Conservation (phyloP, 139 green algal genomes). For the Medakamo hakoo region DNA sequence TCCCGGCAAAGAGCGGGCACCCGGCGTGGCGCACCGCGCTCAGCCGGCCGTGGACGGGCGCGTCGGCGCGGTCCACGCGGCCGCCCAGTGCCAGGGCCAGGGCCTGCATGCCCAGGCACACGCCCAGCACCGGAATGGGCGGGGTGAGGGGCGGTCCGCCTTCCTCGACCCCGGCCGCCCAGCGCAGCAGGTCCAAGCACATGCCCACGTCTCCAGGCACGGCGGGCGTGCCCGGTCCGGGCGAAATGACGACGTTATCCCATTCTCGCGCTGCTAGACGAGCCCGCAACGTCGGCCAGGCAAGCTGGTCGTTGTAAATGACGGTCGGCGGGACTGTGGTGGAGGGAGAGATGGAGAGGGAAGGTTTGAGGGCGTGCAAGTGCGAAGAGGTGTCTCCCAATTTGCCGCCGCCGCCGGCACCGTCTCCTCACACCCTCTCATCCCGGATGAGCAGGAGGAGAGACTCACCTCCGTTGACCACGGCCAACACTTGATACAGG, state of each 20-base stretch:
- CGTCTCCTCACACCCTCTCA: too few species aligned
- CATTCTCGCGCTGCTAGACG: conserved; percentile 26
- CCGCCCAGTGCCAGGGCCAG: conserved; percentile 57
- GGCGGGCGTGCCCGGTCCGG: conserved; percentile 75
- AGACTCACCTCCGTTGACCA: conserved; percentile 70
- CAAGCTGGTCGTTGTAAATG: conserved; percentile 61
- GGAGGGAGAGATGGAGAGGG: too few species aligned
- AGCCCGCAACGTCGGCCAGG: conserved; percentile 23
- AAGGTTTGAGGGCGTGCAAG: not conserved
- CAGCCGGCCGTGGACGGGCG: conserved; percentile 51
- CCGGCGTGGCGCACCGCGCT: conserved; percentile 50
- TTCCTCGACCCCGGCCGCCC: too few species aligned
- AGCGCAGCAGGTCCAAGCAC: conserved; percentile 42
- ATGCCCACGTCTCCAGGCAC: conserved; percentile 60
- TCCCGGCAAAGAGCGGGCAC: conserved; percentile 61
- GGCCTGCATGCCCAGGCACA: conserved; percentile 93
- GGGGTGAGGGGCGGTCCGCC: too few species aligned
- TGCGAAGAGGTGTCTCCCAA: too few species aligned
- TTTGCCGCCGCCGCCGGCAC: too few species aligned
- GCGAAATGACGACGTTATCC: conserved; percentile 86
- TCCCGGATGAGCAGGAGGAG: too few species aligned
- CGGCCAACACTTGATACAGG: conserved; percentile 78
- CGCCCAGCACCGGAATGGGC: conserved; percentile 74
- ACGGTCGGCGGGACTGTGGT: conserved; percentile 56
- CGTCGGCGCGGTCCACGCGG: conserved; percentile 2